phyloP scores from a whole-genome alignment of 768 basidiomycete species.

The Tricholoma matsutake region DNA sequence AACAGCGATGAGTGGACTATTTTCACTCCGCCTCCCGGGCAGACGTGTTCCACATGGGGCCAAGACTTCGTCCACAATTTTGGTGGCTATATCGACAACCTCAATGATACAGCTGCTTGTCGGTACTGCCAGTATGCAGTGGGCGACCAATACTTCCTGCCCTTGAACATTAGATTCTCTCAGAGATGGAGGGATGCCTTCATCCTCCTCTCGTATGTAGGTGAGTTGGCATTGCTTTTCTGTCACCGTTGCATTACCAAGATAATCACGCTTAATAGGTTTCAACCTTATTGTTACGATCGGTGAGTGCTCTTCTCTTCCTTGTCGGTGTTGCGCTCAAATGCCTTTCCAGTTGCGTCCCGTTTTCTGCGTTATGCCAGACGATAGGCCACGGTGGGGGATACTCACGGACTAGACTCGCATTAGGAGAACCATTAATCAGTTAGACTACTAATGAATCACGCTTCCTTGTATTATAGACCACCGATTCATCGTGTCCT shows the following conservation, averaged over 20 bases:
- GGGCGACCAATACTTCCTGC: conserved; percentile 69
- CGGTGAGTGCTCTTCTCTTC: conserved; percentile 21
- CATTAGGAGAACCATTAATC: not conserved
- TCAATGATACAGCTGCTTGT: conserved; percentile 55
- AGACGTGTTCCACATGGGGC: conserved; percentile 74
- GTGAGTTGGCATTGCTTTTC: conserved; percentile 29
- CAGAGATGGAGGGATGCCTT: conserved; percentile 68
- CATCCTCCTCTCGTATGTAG: conserved; percentile 60
- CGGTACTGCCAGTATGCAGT: conserved; percentile 68
- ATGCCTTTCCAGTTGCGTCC: conserved; percentile 49
- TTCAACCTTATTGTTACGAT: conserved; percentile 72
- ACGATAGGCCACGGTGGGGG: conserved; percentile 36
- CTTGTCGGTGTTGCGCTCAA: not conserved
- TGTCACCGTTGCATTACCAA: not conserved
- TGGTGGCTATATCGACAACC: conserved; percentile 77
- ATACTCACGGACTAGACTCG: not conserved
- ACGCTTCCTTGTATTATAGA: too few species aligned
- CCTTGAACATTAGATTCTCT: conserved; percentile 62
- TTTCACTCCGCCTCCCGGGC: conserved; percentile 71
- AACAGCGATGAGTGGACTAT: conserved; percentile 63
- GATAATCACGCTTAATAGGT: conserved; percentile 25
- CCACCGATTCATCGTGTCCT: too few species aligned
- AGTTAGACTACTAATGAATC: not conserved
- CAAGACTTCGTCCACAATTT: conserved; percentile 54
- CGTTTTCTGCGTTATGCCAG: conserved; percentile 70